Percentiles rank a stretch among this genome's conserved stretches.
Evolutionary conservation across 2,329 filamentous ascomycete genomes (phyloP).

Genomic region (Penicillium brasilianum): DNA sequence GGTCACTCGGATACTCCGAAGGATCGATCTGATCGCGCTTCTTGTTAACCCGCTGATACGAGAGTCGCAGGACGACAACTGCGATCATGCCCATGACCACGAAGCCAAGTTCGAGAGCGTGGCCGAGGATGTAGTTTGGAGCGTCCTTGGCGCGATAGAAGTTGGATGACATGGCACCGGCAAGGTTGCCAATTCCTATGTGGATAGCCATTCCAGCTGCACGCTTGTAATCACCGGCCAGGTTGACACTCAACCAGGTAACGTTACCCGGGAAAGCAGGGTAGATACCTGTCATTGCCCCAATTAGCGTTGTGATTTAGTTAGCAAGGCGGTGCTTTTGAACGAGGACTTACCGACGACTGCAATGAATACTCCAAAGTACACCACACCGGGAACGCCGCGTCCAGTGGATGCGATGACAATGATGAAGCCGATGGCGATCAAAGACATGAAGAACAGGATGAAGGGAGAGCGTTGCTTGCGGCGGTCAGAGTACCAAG

Average conservation of each 20-base stretch:
- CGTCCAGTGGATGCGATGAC: conserved; percentile 42
- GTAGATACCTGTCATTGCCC: conserved; percentile 47
- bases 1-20: conserved; percentile 53
- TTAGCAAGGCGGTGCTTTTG: neutral
- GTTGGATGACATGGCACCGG: conserved; percentile 70
- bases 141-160: conserved; percentile 65
- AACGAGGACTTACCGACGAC: conserved; percentile 45
- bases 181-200: conserved; percentile 64
- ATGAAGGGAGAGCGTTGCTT: conserved; percentile 63
- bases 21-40: conserved; percentile 57
- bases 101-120: conserved; percentile 58
- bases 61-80: conserved; percentile 51
- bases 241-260: conserved; percentile 65
- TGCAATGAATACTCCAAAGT: conserved; percentile 55
- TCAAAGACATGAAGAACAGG: conserved; percentile 57
- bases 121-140: conserved; percentile 57
- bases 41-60: conserved; percentile 64
- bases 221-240: conserved; percentile 61
- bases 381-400: conserved; percentile 49
- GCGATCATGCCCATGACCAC: conserved; percentile 54
- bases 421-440: conserved; percentile 64
- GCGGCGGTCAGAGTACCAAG: conserved; percentile 62
- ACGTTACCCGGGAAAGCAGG: conserved; percentile 52
- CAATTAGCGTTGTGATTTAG: conserved; percentile 1
- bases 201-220: conserved; percentile 68